Evolutionary conservation across 176 grass and related monocot species (phyloP), one percentile per base, ranked within the genome.

Genomic region (Coix lacrymajobi): DNA sequence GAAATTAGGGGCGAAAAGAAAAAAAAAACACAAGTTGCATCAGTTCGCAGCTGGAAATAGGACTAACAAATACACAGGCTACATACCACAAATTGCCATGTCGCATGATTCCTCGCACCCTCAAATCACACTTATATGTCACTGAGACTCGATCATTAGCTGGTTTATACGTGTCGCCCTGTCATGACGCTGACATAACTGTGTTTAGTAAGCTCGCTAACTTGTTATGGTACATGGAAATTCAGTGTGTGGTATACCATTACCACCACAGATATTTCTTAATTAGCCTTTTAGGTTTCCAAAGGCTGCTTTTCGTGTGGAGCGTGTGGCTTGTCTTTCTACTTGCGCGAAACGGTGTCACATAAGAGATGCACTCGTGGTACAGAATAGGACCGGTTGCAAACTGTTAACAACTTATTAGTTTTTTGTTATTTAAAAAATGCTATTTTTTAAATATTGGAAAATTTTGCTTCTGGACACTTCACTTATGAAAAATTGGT

Each of bases 81-180:
- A 7, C 13, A 36, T 49, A 3, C 75, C 54, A 48, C 40, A 72
- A 71, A 37, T 67, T 62, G 10, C 22, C 66, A 63, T 63, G 40
- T 79, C 67, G 25, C 54, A 40, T 70, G 66, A 79, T 82, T 49
- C 85, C 39, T 84, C 58, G n/a, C 75, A 46, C 34, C 10, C 34
- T 30, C 29, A 66, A 76, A 71, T 39, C 8, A 45, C 12, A 69
- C 20, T 19, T 8, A 16, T 37, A 0, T 29, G 17, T 44, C 4
- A 4, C 64, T 15, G 62, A 25, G 78, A 65, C 32, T 74, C 30
- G 54, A 22, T 34, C 46, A 19, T 52, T 22, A 33, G 9, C 71
- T 33, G 15, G 44, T 33, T 54, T 56, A 22, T 49, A 26, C 29
- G 9, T 52, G 71, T 52, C 10, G 2, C 30, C 45, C 71, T 20